phyloP scores from a whole-genome alignment of 768 basidiomycete genomes.

The Kwoniella mangroviensis region DNA sequence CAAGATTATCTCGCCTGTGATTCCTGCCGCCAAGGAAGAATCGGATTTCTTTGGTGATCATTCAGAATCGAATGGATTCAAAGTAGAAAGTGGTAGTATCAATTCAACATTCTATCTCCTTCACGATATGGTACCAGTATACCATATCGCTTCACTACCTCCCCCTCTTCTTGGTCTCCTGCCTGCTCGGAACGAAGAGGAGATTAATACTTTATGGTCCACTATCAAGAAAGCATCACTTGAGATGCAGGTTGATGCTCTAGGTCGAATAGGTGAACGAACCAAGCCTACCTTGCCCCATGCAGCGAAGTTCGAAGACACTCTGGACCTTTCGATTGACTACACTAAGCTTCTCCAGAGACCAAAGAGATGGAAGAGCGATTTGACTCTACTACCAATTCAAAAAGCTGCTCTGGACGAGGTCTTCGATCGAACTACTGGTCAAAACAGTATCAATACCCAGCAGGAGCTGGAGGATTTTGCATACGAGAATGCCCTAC shows the following conservation, averaged over 20 bases:
- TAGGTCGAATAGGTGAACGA: slow-evolving; percentile 3
- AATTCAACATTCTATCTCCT: slow-evolving; percentile 65
- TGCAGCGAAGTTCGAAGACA: slow-evolving; percentile 8
- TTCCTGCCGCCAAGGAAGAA: slow-evolving; percentile 60
- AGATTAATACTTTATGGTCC: slow-evolving; percentile 34
- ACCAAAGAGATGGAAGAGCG: slow-evolving; percentile 26
- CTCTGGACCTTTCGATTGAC: slow-evolving; percentile 9
- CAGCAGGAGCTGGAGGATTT: slow-evolving; percentile 32
- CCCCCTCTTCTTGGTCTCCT: slow-evolving; percentile 65
- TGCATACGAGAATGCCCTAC: slow-evolving; percentile 35
- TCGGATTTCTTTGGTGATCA: slow-evolving; percentile 59
- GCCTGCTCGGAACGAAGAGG: slow-evolving; percentile 57
- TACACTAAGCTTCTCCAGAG: slow-evolving; percentile 13
- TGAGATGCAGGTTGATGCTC: slow-evolving; percentile 11
- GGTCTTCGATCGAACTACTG: slow-evolving; percentile 25
- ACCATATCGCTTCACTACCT: slow-evolving; percentile 67
- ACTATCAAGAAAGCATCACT: slow-evolving; percentile 28
- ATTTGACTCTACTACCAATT: slow-evolving; percentile 21
- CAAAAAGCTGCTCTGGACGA: slow-evolving; percentile 35
- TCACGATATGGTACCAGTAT: slow-evolving; percentile 64
- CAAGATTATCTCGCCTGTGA: slow-evolving; percentile 67
- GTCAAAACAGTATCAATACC: slow-evolving; percentile 19
- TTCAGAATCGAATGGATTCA: slow-evolving; percentile 39
- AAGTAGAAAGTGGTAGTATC: slow-evolving; percentile 10
- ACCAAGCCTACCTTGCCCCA: slow-evolving; percentile 17